These are phyloP conservation scores for Cladosporium sp. DNA, from an alignment of 2,329 filamentous ascomycete species.

Conservation along the genomic window DNA sequence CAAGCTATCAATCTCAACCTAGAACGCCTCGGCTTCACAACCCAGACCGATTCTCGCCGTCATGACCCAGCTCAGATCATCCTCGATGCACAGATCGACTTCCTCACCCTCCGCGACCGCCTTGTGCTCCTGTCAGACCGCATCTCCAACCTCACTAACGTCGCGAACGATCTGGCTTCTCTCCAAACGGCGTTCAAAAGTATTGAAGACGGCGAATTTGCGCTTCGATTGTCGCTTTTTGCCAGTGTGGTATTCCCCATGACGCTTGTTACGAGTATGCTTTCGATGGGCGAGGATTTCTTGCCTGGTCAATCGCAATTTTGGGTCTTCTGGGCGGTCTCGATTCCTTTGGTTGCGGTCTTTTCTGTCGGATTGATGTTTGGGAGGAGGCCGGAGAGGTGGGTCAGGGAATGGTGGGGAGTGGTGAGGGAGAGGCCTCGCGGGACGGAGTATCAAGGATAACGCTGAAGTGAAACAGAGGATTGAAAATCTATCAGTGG, in stretches of 20 bases:
- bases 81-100: slow-evolving; percentile 21
- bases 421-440: too few species aligned
- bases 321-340: slow-evolving; percentile 25
- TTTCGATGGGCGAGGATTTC: slow-evolving; percentile 18
- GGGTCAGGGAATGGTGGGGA: too few species aligned
- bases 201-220: slow-evolving; percentile 21
- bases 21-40: slow-evolving; percentile 18
- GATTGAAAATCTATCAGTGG: too few species aligned
- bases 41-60: too few species aligned
- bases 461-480: too few species aligned
- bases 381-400: not conserved
- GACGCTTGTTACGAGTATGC: slow-evolving; percentile 16
- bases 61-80: slow-evolving; percentile 3
- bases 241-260: slow-evolving; percentile 19
- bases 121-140: slow-evolving; percentile 19
- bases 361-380: slow-evolving; percentile 11
- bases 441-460: too few species aligned
- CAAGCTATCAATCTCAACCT: slow-evolving; percentile 20
- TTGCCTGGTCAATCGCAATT: slow-evolving; percentile 18
- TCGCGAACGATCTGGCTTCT: slow-evolving; percentile 20
- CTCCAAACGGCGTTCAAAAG: slow-evolving; percentile 20
- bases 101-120: slow-evolving; percentile 18
- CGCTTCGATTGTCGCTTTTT: slow-evolving; percentile 20
- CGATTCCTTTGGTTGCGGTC: slow-evolving; percentile 16
- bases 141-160: slow-evolving; percentile 18